A percentile compares a stretch with the other conserved stretches of the same genome.
Evolutionary conservation across 352 stramenopile species (phyloP).

Genomic region (Phytophthora kernoviae): DNA sequence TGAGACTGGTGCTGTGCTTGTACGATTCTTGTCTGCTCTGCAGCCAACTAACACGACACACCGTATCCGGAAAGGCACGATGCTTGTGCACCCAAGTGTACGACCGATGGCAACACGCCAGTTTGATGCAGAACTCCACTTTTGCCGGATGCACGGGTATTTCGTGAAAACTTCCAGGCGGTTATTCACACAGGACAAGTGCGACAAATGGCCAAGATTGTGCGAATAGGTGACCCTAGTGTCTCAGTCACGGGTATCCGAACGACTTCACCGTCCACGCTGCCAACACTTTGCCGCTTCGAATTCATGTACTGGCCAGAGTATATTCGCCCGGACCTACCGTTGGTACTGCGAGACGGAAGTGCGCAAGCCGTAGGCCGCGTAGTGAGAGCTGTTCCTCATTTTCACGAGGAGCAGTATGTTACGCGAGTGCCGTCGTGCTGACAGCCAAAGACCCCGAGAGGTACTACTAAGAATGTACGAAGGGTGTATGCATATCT

Average conservation of each 20-base stretch:
- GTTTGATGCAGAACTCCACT: constrained; percentile 81
- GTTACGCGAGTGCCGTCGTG: constrained; percentile 52
- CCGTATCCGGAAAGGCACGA: constrained; percentile 66
- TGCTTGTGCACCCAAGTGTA: constrained; percentile 75
- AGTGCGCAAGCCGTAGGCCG: constrained; percentile 71
- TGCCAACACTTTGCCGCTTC: constrained; percentile 69
- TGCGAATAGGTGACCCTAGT: constrained; percentile 40
- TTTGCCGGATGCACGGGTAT: constrained; percentile 58
- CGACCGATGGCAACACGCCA: constrained; percentile 63
- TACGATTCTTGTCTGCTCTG: constrained; percentile 43
- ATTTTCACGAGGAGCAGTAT: constrained; percentile 43
- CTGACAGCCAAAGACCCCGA: constrained; percentile 21
- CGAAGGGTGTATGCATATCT: too few species aligned
- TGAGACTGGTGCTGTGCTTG: constrained; percentile 71
- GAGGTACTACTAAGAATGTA: background rate
- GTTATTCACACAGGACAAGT: constrained; percentile 86
- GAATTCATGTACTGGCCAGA: constrained; percentile 90
- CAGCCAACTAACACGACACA: constrained; percentile 16
- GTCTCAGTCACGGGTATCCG: background rate
- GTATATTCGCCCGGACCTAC: constrained; percentile 79
- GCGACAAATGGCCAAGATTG: constrained; percentile 81
- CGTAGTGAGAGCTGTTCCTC: constrained; percentile 65
- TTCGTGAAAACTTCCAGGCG: constrained; percentile 78
- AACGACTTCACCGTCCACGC: constrained; percentile 11
- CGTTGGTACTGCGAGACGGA: constrained; percentile 73